phyloP scores from a whole-genome alignment of 78 protist species.

The Dictyostelium capitatum region DNA sequence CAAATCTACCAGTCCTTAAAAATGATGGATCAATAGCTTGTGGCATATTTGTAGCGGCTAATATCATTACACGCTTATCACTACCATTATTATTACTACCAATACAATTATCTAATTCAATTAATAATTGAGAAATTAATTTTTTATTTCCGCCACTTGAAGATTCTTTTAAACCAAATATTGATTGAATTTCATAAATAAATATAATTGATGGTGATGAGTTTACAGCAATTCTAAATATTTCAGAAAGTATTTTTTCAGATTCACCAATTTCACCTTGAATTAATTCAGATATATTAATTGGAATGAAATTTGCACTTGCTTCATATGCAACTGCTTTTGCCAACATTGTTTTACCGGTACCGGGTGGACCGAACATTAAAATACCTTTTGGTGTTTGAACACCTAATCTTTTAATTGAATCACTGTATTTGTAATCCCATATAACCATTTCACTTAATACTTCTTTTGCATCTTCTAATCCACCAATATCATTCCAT shows the following conservation, averaged over 20 bases:
- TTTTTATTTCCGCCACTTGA: slow-evolving; percentile 99
- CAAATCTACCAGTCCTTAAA: slow-evolving; percentile 99
- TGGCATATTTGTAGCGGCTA: slow-evolving; percentile 99
- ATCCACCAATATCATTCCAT: slow-evolving; percentile 99
- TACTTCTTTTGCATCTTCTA: slow-evolving; percentile 95
- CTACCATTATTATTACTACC: slow-evolving; percentile 85
- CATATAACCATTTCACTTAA: slow-evolving; percentile 94
- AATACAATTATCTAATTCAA: slow-evolving; percentile 99
- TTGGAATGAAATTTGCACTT: slow-evolving; percentile 99
- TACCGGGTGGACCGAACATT: slow-evolving; percentile 99
- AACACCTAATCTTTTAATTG: slow-evolving; percentile 98
- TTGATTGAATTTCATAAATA: slow-evolving; percentile 99
- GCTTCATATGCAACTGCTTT: slow-evolving; percentile 99
- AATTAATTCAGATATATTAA: slow-evolving; percentile 96
- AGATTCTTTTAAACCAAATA: slow-evolving; percentile 98
- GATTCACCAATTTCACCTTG: slow-evolving; percentile 99
- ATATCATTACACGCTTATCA: slow-evolving; percentile 99
- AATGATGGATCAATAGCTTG: slow-evolving; percentile 99
- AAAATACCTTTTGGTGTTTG: slow-evolving; percentile 98
- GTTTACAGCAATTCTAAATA: slow-evolving; percentile 99
- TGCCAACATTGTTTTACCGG: slow-evolving; percentile 99
- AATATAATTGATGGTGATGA: slow-evolving; percentile 99
- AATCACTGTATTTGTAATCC: slow-evolving; percentile 99
- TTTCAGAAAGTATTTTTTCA: slow-evolving; percentile 98
- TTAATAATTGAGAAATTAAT: slow-evolving; percentile 99